A percentile compares a stretch with the other conserved stretches of the same genome.
Evolutionary conservation across 2,329 filamentous ascomycete genomes (phyloP).

Genomic region (Neonectria neomacrospora): DNA sequence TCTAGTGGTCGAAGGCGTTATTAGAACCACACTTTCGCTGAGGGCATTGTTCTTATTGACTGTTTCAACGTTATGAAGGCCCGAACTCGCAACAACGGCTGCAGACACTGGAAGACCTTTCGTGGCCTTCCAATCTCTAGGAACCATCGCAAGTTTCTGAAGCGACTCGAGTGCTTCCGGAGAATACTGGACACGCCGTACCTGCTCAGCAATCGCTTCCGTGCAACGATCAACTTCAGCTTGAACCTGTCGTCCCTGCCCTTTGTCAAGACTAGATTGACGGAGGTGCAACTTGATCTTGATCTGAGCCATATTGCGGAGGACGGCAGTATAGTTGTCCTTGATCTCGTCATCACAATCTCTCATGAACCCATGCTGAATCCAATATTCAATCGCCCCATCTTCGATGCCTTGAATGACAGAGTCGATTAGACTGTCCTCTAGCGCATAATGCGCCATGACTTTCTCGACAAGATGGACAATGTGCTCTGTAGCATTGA

Average conservation of each 20-base stretch:
- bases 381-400: slow-evolving; percentile 42
- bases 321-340: slow-evolving; percentile 31
- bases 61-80: background rate
- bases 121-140: slow-evolving; percentile 11
- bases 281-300: slow-evolving; percentile 35
- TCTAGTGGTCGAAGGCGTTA: background rate
- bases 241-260: background rate
- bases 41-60: background rate
- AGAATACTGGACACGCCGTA: slow-evolving; percentile 30
- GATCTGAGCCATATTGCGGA: slow-evolving; percentile 39
- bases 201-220: background rate
- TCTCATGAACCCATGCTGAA: slow-evolving; percentile 39
- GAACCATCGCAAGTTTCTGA: slow-evolving; percentile 12
- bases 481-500: slow-evolving; percentile 9
- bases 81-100: background rate
- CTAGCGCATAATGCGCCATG: slow-evolving; percentile 19
- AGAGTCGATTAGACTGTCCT: slow-evolving; percentile 23
- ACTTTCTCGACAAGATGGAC: slow-evolving; percentile 18
- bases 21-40: background rate
- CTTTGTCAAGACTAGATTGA: background rate
- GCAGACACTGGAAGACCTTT: slow-evolving; percentile 13
- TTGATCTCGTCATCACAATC: slow-evolving; percentile 39
- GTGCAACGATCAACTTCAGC: background rate
- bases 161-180: slow-evolving; percentile 23
- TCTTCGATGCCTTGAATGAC: slow-evolving; percentile 43